Conservation (phyloP, 768 basidiomycete species). For the Ramaria sp. region DNA sequence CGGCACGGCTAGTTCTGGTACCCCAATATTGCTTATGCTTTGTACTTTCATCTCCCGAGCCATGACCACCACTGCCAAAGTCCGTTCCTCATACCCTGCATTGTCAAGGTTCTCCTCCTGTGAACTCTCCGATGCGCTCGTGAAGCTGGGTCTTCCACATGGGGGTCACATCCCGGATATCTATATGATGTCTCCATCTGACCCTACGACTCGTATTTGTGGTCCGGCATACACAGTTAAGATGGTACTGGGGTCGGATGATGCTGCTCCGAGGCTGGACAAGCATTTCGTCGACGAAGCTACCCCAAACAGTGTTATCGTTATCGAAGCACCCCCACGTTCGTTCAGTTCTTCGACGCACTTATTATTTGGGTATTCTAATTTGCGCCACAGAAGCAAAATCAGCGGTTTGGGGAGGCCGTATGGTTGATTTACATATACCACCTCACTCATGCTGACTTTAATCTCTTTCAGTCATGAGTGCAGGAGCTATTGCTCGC, state of each 20-base stretch:
- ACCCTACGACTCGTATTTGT: constrained; percentile 36
- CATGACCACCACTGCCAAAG: constrained; percentile 1
- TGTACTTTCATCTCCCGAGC: not conserved
- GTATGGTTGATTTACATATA: constrained; percentile 8
- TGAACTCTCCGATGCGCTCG: constrained; percentile 82
- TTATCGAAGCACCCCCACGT: constrained; percentile 72
- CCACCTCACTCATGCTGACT: not conserved
- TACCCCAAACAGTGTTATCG: constrained; percentile 50
- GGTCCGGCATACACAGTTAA: constrained; percentile 83
- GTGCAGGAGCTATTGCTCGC: constrained; percentile 69
- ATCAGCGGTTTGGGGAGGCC: constrained; percentile 87
- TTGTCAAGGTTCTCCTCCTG: constrained; percentile 51
- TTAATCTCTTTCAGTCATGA: constrained; percentile 42
- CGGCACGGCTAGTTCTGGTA: not conserved
- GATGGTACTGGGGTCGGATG: constrained; percentile 58
- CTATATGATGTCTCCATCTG: constrained; percentile 39
- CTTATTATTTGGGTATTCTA: not conserved
- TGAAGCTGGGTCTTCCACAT: constrained; percentile 61
- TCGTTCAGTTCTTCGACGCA: constrained; percentile 15
- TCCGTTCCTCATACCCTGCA: not conserved
- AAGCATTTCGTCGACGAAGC: constrained; percentile 79
- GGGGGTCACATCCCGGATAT: constrained; percentile 83
- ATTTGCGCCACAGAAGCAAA: constrained; percentile 39
- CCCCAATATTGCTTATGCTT: not conserved
- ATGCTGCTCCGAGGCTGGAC: constrained; percentile 47